phyloP scores from a whole-genome alignment of 345 rosid species.

The Psidium guajava region DNA sequence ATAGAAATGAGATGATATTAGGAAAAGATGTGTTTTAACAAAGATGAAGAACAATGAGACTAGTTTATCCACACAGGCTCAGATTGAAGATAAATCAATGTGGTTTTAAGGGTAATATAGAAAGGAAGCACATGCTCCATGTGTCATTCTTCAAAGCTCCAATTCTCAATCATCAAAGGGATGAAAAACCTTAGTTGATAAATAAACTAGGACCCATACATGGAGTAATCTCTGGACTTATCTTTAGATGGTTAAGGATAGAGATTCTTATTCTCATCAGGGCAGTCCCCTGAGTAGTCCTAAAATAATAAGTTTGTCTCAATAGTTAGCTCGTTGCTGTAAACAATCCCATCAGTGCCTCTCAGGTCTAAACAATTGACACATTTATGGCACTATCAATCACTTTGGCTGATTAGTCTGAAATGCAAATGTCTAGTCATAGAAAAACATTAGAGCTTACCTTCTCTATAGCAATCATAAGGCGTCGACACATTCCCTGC shows the following conservation, averaged over 20 bases:
- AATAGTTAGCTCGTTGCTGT: not conserved
- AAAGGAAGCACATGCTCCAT: not conserved
- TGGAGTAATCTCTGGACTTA: not conserved
- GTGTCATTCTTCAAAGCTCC: not conserved
- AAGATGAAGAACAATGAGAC: not conserved
- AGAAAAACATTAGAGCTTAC: constrained; percentile 13
- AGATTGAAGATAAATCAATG: not conserved
- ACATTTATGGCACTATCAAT: not conserved
- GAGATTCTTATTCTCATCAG: not conserved
- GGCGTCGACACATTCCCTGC: constrained; percentile 86
- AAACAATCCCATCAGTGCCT: not conserved
- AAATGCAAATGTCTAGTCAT: not conserved
- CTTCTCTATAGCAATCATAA: constrained; percentile 77
- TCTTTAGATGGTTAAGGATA: not conserved
- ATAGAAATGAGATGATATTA: not conserved
- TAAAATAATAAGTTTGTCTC: not conserved
- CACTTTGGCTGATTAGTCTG: not conserved
- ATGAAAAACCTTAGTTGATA: not conserved
- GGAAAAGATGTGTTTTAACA: not conserved
- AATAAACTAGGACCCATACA: not conserved
- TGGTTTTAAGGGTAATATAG: not conserved
- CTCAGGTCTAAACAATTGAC: not conserved
- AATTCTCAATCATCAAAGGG: not conserved
- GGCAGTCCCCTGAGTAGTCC: not conserved
- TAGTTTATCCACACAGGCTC: not conserved